Base-by-base conservation (phyloP, 2,329 filamentous ascomycete genomes). In the Conoideocrella luteorostrata region DNA sequence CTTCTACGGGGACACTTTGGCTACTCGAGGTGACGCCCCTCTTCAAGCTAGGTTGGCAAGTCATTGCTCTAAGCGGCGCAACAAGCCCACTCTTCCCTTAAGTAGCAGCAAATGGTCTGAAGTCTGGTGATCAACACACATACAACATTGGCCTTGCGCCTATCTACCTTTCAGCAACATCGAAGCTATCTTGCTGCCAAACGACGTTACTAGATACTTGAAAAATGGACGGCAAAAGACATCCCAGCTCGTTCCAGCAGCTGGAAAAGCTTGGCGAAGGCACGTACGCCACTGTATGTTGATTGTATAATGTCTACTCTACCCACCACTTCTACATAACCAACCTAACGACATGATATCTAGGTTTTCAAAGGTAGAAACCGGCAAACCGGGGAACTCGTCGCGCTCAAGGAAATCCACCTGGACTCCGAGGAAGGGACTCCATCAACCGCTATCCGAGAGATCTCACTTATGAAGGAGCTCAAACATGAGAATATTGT, bases 391-490 rank as follows among this genome's bases (percentile, higher is more conserved):
- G 93, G 93, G 59, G 90, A 96, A 66, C 84, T 95, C 48, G 93
- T 98, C 29, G 93, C 93, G 5, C 77, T 98, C 51, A 98, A 98
- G 67, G 93, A 98, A 69, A 98, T 98, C 56, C 93, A 98, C 63
- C 86, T 98, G 50, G 93, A 98, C 66, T 95, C 88, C 39, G 93
- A 98, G 72, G 93, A 98, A 71, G 93, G 93, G 56, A 98, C 93
- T 0, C 93, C 93, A 4, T 94, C 87, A 41, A 98, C 93, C 0
- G 93, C 93, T 37, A 98, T 98, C 63, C 88, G 93, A 59, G 93
- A 98, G 67, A 98, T 98, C 58, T 96, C 90, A 2, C 77, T 98
- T 45, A 97, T 98, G 93, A 98, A 98, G 69, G 93, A 98, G 69
- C 78, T 98, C 53, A 97, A 97, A 68, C 93, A 98, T 67, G 90